Base-by-base conservation (phyloP, 176 grass and related monocot genomes). In the Bothriochloa decipiens region DNA sequence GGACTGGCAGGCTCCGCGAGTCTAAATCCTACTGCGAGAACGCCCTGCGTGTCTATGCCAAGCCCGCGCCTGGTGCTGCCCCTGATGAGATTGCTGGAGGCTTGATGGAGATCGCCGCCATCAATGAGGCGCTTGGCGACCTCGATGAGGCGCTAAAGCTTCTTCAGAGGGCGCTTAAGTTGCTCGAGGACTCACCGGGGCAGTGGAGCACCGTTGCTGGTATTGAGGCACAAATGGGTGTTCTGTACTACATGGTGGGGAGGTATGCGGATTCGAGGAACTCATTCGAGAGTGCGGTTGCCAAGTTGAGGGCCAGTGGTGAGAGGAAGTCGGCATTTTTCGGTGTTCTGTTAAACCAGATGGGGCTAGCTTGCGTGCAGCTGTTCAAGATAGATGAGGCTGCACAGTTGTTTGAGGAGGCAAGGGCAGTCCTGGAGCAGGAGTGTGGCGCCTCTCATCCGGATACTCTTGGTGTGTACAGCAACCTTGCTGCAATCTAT, bases 321-420 rank as follows among this genome's bases (percentile, higher is more conserved):
- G 91, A 99, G 72, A 92, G 91, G 84, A 99, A 95, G 74, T 96
- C 93, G 0, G 93, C 97, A 36, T 99, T 99, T 82, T 99, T 99
- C 22, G 97, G 97, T 16, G 90, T 99, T 73, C 76, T 99, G 5
- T 70, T 99, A 70, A 99, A 99, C 60, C 97, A 99, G 81, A 96
- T 99, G 97, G 97, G 93, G 36, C 84, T 99, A 75, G 90, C 97
- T 74, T 96, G 93, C 18, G 93, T 99, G 35, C 97, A 99, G 33
- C 87, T 99, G 26, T 99, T 99, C 91, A 99, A 99, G 86, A 96
- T 99, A 61, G 91, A 99, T 39, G 97, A 99, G 35, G 97, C 97
- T 27, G 97, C 97, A 1, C 90, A 96, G 79, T 78, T 99, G 71
- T 99, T 99, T 80, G 97, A 94, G 76, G 97, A 99, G 78, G 93